A percentile compares a stretch with the other conserved stretches of the same genome.
These are phyloP conservation scores for Fusarium ramigenum DNA, from an alignment of 2,329 filamentous ascomycete species.

Conservation along the genomic window DNA sequence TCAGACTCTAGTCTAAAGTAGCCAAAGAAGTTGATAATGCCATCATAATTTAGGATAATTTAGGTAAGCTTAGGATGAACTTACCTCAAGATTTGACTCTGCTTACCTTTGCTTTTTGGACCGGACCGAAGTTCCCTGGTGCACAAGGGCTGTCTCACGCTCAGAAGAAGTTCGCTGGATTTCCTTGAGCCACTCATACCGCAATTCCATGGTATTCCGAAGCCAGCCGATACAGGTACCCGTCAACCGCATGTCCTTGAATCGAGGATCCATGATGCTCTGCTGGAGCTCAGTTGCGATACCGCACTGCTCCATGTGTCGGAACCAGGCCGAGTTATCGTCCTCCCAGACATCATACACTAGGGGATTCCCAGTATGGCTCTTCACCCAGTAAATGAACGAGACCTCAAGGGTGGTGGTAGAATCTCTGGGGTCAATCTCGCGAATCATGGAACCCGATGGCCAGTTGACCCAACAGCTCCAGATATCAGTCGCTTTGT, in stretches of 20 bases:
- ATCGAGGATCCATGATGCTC: neutral
- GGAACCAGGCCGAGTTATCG: neutral
- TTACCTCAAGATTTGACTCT: neutral
- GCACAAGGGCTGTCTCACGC: neutral
- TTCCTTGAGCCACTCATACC: neutral
- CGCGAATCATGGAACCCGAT: neutral
- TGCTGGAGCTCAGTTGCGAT: neutral
- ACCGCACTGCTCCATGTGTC: neutral
- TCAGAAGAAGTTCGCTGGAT: neutral
- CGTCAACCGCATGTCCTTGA: neutral
- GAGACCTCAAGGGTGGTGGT: neutral
- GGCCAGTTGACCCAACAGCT: neutral
- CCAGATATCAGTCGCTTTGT: neutral
- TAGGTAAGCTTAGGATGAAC: neutral
- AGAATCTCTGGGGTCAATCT: fast-evolving
- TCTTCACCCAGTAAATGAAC: neutral
- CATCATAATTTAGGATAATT: neutral
- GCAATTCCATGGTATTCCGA: neutral
- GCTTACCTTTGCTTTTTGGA: neutral
- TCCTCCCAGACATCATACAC: neutral
- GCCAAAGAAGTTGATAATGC: neutral
- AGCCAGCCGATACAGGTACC: neutral
- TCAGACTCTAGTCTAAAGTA: neutral
- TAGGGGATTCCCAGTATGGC: neutral
- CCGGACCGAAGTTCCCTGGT: neutral